phyloP scores from a whole-genome alignment of 2,329 filamentous ascomycete species.

The Pyrenophora teres region DNA sequence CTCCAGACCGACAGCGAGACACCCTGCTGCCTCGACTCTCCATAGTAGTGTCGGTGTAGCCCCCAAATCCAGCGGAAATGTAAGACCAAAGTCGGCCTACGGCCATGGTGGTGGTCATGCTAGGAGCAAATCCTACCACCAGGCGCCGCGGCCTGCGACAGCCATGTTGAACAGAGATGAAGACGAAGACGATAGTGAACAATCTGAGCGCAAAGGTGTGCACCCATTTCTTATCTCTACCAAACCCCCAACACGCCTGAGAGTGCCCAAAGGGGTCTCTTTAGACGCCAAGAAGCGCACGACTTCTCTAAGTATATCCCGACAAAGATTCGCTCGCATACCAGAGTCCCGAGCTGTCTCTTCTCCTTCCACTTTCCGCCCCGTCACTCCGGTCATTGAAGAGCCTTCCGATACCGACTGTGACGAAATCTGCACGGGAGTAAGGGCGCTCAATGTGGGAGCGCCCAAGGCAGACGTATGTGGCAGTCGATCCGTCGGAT shows the following conservation, averaged over 20 bases:
- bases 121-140: slow-evolving; percentile 54
- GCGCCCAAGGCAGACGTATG: slow-evolving; percentile 23
- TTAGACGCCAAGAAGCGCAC: slow-evolving; percentile 26
- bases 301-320: slow-evolving; percentile 22
- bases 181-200: slow-evolving; percentile 43
- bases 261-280: slow-evolving; percentile 36
- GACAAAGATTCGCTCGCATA: slow-evolving; percentile 19
- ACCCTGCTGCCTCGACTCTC: slow-evolving; percentile 55
- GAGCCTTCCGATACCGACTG: slow-evolving; percentile 37
- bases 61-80: slow-evolving; percentile 51
- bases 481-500: slow-evolving; percentile 25
- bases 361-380: slow-evolving; percentile 29
- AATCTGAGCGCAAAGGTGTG: slow-evolving; percentile 54
- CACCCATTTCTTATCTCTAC: slow-evolving; percentile 48
- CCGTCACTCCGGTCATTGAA: slow-evolving; percentile 33
- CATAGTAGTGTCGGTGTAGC: slow-evolving; percentile 60
- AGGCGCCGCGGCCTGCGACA: slow-evolving; percentile 46
- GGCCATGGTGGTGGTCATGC: slow-evolving; percentile 40
- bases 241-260: slow-evolving; percentile 33
- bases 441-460: slow-evolving; percentile 35
- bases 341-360: slow-evolving; percentile 29
- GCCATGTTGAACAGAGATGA: slow-evolving; percentile 51
- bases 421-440: slow-evolving; percentile 30
- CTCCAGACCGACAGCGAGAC: slow-evolving; percentile 50
- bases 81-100: slow-evolving; percentile 57